Conservation (phyloP, 768 basidiomycete species). For the Amyloporia xantha region DNA sequence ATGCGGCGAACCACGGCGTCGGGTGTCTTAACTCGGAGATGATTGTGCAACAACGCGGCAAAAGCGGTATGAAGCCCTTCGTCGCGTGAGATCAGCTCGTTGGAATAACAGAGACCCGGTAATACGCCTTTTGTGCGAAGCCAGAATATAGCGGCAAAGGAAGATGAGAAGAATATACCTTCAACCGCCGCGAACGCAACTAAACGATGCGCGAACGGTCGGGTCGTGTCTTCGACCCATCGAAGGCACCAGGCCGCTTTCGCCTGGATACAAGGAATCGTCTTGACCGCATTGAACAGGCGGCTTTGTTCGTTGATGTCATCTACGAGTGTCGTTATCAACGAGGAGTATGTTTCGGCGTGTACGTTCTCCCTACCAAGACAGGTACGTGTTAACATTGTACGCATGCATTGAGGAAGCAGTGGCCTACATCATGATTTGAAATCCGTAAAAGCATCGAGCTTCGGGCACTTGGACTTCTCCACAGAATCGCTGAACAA, state of each 20-base stretch:
- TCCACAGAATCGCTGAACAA: conserved; percentile 86
- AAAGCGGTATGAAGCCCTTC: conserved; percentile 98
- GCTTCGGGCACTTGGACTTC: conserved; percentile 92
- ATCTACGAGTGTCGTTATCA: conserved; percentile 92
- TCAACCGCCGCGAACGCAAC: conserved; percentile 94
- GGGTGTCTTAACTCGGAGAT: conserved; percentile 77
- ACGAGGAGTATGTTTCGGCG: conserved; percentile 91
- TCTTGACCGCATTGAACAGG: conserved; percentile 90
- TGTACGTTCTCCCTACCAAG: conserved; percentile 75
- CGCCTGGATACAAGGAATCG: conserved; percentile 84
- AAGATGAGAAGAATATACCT: conserved; percentile 94
- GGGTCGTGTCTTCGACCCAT: conserved; percentile 80
- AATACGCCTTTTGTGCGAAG: conserved; percentile 93
- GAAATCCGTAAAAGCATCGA: conserved; percentile 94
- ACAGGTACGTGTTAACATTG: too few species aligned
- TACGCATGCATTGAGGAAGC: too few species aligned
- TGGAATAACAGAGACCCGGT: conserved; percentile 95
- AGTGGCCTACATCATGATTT: conserved; percentile 83
- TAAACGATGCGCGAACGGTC: conserved; percentile 82
- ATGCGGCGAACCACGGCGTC: conserved; percentile 67
- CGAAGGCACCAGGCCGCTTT: conserved; percentile 92
- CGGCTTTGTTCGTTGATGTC: conserved; percentile 69
- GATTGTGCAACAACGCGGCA: conserved; percentile 82
- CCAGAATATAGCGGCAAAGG: conserved; percentile 94
- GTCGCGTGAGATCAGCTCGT: conserved; percentile 93